Percentiles rank a stretch among this genome's conserved stretches.
These are phyloP conservation scores for Micromonas pusilla DNA, from an alignment of 139 green algal genomes.

Conservation along the genomic window DNA sequence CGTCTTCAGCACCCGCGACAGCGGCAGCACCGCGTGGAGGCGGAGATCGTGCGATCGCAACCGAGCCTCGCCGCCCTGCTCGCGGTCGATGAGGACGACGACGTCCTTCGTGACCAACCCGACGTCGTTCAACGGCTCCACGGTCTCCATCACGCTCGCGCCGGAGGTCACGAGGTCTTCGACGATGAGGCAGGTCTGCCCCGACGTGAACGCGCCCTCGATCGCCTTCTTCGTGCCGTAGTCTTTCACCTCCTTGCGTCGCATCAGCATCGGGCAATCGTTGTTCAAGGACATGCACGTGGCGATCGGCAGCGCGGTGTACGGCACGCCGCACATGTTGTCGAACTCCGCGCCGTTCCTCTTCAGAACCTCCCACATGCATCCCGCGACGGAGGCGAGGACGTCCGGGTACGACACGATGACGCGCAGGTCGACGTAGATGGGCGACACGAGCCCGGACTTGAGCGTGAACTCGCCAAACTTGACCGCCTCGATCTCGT, in stretches of 20 bases:
- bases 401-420: slow-evolving; percentile 98
- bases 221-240: slow-evolving; percentile 97
- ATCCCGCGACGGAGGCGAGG: slow-evolving; percentile 58
- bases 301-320: slow-evolving; percentile 97
- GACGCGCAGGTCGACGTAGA: slow-evolving; percentile 96
- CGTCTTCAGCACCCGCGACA: slow-evolving; percentile 48
- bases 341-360: slow-evolving; percentile 64
- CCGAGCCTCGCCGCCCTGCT: slow-evolving; percentile 83
- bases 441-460: slow-evolving; percentile 85
- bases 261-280: slow-evolving; percentile 84
- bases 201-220: slow-evolving; percentile 80
- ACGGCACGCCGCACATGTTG: slow-evolving; percentile 96
- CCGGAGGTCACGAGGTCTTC: slow-evolving; percentile 97
- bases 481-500: slow-evolving; percentile 83
- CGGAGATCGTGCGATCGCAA: slow-evolving; percentile 61
- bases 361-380: slow-evolving; percentile 26
- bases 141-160: slow-evolving; percentile 91
- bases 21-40: slow-evolving; percentile 73
- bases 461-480: slow-evolving; percentile 99
- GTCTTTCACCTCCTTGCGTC: slow-evolving; percentile 90
- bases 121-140: slow-evolving; percentile 72
- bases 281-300: slow-evolving; percentile 87
- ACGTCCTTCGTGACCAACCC: slow-evolving; percentile 71
- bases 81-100: slow-evolving; percentile 95
- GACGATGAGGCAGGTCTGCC: slow-evolving; percentile 91